Evolutionary conservation across 768 basidiomycete genomes (phyloP), one percentile per base, ranked within the genome.

Genomic region (Lenzites betulinus): DNA sequence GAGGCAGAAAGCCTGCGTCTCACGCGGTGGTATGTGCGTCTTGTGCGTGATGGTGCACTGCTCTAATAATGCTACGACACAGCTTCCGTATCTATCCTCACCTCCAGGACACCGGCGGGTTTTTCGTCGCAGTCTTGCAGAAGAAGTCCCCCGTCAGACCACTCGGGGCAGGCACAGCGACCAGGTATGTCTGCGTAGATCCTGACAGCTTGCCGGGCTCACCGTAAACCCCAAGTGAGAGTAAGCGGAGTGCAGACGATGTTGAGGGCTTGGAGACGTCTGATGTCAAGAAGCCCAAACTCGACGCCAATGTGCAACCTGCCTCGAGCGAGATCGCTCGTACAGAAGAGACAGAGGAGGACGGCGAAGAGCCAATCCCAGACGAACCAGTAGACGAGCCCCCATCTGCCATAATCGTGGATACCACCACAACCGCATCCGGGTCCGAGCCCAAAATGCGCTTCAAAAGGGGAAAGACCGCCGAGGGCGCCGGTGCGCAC

Each of bases 61-160:
- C 35, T 41, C 33, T 62, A 33, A 58, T 41, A 4, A 58, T 41
- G 3, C 25, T 7, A 2, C 28, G 11, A 22, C 16, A 23, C 25
- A 97, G 95, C 66, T 76, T 98, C 73, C 84, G 97, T 39, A 85
- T 98, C 63, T 92, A 96, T 70, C 95, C 97, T 2, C 95, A 98
- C 71, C 77, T 97, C 9, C 97, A 98, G 74, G 92, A 99, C 69
- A 93, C 95, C 0, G 97, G 97, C 2, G 97, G 95, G 0, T 99
- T 99, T 76, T 99, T 97, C 70, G 87, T 99, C n/a, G 94, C 94
- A 12, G 90, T 97, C 0, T 73, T 98, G 36, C 82, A 89, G 69
- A 83, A 80, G 68, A 83, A 76, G 54, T 60, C 65, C 33, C 58
- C 64, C 2, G 28, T 42, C 6, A 52, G 54, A 52, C 49, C 50